Evolutionary conservation across 306 rosid genomes (phyloP).

Genomic region (Dalbergia cultrata): DNA sequence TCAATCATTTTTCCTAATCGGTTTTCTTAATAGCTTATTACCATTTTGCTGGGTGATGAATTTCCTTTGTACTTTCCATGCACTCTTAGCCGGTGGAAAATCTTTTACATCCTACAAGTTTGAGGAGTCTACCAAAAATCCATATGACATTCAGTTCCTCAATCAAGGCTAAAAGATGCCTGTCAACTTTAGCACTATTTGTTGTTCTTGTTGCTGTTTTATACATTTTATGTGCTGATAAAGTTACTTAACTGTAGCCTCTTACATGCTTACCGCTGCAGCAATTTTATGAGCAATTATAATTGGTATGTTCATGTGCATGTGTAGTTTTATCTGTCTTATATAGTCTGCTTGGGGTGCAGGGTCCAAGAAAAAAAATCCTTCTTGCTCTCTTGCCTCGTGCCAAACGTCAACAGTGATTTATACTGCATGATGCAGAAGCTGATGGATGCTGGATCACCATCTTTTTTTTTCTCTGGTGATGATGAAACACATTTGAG

Average conservation of each 20-base stretch:
- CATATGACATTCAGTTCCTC: conserved; percentile 4
- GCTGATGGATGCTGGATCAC: conserved; percentile 37
- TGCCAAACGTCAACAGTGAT: conserved; percentile 64
- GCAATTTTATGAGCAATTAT: not conserved
- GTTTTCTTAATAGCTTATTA: no score
- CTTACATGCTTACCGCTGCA: not conserved
- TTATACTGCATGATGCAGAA: conserved; percentile 43
- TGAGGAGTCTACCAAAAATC: conserved; percentile 12
- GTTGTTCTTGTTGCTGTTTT: not conserved
- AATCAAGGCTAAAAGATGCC: not conserved
- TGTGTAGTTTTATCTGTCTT: conserved; percentile 32
- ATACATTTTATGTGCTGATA: not conserved
- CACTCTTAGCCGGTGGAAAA: not conserved
- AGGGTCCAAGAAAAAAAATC: conserved; percentile 97
- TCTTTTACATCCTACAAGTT: not conserved
- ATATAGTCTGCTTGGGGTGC: conserved; percentile 54
- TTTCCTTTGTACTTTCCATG: not conserved
- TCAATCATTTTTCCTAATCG: no score
- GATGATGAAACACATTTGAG: conserved; percentile 34
- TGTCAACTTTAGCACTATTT: conserved; percentile 5
- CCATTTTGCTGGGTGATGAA: not conserved
- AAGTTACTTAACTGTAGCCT: not conserved
- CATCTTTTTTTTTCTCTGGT: conserved; percentile 16
- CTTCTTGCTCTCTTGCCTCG: conserved; percentile 80
- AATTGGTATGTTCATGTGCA: not conserved